A percentile compares a stretch with the other conserved stretches of the same genome.
These are phyloP conservation scores for Curvularia verruculosa DNA, from an alignment of 2,329 filamentous ascomycete genomes.

Conservation along the genomic window DNA sequence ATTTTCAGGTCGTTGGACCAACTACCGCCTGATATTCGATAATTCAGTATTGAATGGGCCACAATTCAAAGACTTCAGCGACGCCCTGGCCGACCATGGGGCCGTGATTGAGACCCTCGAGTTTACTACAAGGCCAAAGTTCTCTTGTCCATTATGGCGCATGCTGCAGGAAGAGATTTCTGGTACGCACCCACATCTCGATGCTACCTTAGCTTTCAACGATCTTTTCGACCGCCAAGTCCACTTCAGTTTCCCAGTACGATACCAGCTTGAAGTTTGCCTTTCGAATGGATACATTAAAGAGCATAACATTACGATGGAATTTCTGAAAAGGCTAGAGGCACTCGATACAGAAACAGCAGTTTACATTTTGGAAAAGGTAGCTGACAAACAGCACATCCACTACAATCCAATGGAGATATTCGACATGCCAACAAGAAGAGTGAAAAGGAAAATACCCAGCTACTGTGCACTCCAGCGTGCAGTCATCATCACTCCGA, in stretches of 20 bases:
- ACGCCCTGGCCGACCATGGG: constrained; percentile 74
- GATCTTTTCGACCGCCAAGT: constrained; percentile 42
- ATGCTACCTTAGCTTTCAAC: constrained; percentile 19
- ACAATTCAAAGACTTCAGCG: constrained; percentile 54
- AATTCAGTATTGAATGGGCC: constrained; percentile 34
- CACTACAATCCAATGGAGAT: constrained; percentile 75
- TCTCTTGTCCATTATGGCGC: constrained; percentile 26
- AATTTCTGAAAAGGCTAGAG: constrained; percentile 70
- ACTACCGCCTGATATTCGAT: constrained; percentile 60
- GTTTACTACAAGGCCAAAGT: constrained; percentile 50
- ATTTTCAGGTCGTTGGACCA: constrained; percentile 65
- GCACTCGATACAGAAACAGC: constrained; percentile 61
- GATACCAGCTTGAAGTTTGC: constrained; percentile 93
- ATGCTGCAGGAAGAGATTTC: constrained; percentile 41
- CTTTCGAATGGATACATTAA: constrained; percentile 79
- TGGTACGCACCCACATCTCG: constrained; percentile 32
- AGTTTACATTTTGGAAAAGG: constrained; percentile 72
- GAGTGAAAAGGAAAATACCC: constrained; percentile 59
- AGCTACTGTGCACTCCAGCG: constrained; percentile 76
- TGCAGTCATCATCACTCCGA: constrained; percentile 82
- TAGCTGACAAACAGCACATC: constrained; percentile 67
- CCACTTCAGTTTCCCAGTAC: constrained; percentile 65
- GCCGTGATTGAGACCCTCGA: constrained; percentile 58
- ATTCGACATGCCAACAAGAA: constrained; percentile 60
- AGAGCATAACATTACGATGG: constrained; percentile 71